Evolutionary conservation across 805 yeast genomes (phyloP).

Genomic region (Schwanniomyces sp.): DNA sequence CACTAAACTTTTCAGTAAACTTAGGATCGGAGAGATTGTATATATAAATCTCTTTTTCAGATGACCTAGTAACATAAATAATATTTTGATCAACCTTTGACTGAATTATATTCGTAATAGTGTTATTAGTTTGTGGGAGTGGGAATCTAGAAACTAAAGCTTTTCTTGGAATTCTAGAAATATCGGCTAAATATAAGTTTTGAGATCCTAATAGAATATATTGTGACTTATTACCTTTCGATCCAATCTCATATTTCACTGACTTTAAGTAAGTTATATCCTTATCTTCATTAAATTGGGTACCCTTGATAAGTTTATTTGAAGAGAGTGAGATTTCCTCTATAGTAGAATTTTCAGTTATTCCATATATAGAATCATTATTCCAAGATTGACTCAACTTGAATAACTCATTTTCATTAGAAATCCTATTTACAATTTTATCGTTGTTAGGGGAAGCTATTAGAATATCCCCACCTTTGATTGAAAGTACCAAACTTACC

Average conservation of each 20-base stretch:
- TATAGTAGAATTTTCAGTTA: slow-evolving; percentile 12
- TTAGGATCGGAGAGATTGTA: slow-evolving; percentile 26
- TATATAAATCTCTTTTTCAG: slow-evolving; percentile 30
- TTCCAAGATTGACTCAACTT: slow-evolving; percentile 13
- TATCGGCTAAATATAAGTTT: slow-evolving; percentile 28
- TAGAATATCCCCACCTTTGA: slow-evolving; percentile 38
- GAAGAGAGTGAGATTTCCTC: slow-evolving; percentile 24
- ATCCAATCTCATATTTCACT: slow-evolving; percentile 10
- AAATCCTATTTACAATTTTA: slow-evolving; percentile 35
- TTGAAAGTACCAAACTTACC: slow-evolving; percentile 28
- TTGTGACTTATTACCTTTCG: slow-evolving; percentile 10
- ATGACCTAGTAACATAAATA: slow-evolving; percentile 30
- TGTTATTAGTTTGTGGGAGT: slow-evolving; percentile 28
- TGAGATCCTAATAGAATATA: slow-evolving; percentile 23
- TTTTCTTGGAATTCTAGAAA: slow-evolving; percentile 18
- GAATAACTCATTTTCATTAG: slow-evolving; percentile 21
- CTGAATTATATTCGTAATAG: slow-evolving; percentile 33
- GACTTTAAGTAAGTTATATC: slow-evolving; percentile 19
- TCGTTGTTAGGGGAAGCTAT: slow-evolving; percentile 45
- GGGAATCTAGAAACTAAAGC: slow-evolving; percentile 28
- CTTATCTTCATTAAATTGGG: slow-evolving; percentile 19
- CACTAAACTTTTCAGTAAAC: slow-evolving; percentile 29
- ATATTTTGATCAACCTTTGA: slow-evolving; percentile 29
- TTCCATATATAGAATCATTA: slow-evolving; percentile 22
- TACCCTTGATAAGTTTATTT: slow-evolving; percentile 20